A percentile compares a stretch with the other conserved stretches of the same genome.
These are phyloP conservation scores for Clavariopsis aquatica DNA, from an alignment of 495 filamentous ascomycete genomes.

Conservation along the genomic window DNA sequence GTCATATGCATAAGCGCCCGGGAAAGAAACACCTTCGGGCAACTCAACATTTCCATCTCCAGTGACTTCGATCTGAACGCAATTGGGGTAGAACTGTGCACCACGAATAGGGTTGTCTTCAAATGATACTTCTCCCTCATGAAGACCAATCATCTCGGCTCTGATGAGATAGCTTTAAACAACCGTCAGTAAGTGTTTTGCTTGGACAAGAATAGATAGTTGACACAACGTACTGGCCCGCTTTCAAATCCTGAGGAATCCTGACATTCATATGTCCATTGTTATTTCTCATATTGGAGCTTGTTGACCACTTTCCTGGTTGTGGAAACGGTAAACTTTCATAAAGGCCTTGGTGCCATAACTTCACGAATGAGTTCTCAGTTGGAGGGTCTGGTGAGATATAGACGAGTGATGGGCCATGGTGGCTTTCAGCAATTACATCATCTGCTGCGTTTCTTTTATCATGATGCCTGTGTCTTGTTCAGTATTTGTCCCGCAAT, in stretches of 20 bases:
- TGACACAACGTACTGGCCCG: conserved; percentile 26
- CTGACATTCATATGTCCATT: conserved; percentile 27
- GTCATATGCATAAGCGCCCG: conserved; percentile 26
- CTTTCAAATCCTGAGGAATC: conserved; percentile 21
- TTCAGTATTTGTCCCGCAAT: neutral
- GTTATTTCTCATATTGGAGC: conserved; percentile 19
- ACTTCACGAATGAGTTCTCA: conserved; percentile 33
- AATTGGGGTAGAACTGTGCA: conserved; percentile 36
- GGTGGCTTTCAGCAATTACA: conserved; percentile 25
- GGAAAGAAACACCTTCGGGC: conserved; percentile 29
- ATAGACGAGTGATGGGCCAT: conserved; percentile 29
- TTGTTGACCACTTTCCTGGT: conserved; percentile 35
- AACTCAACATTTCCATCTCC: conserved; percentile 28
- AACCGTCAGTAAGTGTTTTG: conserved; percentile 2
- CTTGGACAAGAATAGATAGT: neutral
- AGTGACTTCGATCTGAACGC: conserved; percentile 32
- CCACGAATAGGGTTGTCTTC: conserved; percentile 26
- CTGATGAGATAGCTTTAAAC: conserved; percentile 33
- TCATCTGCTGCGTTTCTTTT: conserved; percentile 26
- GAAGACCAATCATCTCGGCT: conserved; percentile 33
- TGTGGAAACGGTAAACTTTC: neutral
- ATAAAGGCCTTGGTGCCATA: conserved; percentile 32
- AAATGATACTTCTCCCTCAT: conserved; percentile 28
- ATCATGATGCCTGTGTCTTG: conserved; percentile 21
- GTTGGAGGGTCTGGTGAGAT: conserved; percentile 38